Percentiles rank a stretch among this genome's conserved stretches.
phyloP scores from a whole-genome alignment of 2,329 filamentous ascomycete genomes.

The Boeremia lycopersici region DNA sequence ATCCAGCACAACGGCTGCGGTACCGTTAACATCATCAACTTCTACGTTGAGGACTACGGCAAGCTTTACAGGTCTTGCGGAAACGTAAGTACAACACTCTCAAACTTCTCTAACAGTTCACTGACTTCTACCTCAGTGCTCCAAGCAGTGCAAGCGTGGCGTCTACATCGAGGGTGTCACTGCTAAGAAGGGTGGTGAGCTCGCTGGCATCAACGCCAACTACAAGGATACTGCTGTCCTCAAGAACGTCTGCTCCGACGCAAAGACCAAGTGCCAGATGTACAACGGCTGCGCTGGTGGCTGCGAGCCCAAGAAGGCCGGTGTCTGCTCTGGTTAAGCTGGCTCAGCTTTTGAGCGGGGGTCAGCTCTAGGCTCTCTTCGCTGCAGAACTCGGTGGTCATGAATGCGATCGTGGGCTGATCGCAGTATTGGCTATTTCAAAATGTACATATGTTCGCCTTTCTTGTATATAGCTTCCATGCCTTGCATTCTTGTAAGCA shows the following conservation, averaged over 20 bases:
- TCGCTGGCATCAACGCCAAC: slow-evolving; percentile 58
- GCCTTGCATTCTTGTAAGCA: neutral
- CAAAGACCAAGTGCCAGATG: slow-evolving; percentile 34
- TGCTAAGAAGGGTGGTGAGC: slow-evolving; percentile 49
- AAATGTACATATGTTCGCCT: neutral
- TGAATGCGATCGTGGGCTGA: neutral
- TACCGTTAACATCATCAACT: slow-evolving; percentile 45
- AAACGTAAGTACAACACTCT: slow-evolving; percentile 24
- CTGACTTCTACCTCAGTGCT: slow-evolving; percentile 31
- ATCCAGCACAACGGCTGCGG: slow-evolving; percentile 51
- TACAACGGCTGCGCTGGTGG: slow-evolving; percentile 36
- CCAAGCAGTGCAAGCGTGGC: slow-evolving; percentile 52
- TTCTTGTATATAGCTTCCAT: neutral
- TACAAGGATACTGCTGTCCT: slow-evolving; percentile 55
- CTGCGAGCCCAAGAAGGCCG: slow-evolving; percentile 35
- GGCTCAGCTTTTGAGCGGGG: neutral
- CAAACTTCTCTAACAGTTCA: neutral
- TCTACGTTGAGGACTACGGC: slow-evolving; percentile 42
- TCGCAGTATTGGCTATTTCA: neutral
- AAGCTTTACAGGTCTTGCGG: slow-evolving; percentile 55
- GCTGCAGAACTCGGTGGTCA: neutral
- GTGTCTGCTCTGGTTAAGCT: slow-evolving; percentile 30
- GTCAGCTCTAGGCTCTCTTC: neutral
- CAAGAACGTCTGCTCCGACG: slow-evolving; percentile 34
- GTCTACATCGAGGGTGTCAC: slow-evolving; percentile 52